Evolutionary conservation across 2,329 filamentous ascomycete species (phyloP), one percentile per base, ranked within the genome.

Genomic region (Cercospora berteroae): DNA sequence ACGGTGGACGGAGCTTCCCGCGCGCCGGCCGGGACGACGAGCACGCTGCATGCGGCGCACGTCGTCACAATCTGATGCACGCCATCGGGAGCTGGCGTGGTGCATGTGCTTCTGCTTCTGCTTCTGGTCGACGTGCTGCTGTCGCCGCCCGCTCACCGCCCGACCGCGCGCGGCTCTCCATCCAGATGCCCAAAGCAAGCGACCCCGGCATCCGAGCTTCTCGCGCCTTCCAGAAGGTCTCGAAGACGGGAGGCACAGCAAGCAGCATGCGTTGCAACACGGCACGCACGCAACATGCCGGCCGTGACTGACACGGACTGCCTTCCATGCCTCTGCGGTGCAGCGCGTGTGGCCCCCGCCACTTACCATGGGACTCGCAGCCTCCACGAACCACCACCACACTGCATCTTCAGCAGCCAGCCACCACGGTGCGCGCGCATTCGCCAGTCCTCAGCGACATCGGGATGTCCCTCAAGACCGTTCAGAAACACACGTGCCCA

Each of bases 221-320:
- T 48, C 18, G 42, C 42, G 42, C 42, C 42, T 48, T 66, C 71
- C 2, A 70, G 77, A 55, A 77, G 13, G 33, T 16, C 13, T 39
- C 33, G 33, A 39, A 13, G 33, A 39, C 33, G 33, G 33, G 7
- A 36, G 33, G 12, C 33, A 36, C 33, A 16, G 33, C 33, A 36
- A 36, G 33, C 33, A 36, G 33, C 33, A 16, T 36, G 33, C 33
- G 33, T 36, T 16, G 33, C 33, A 36, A 36, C 33, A 36, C 33
- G 33, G 33, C 33, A 36, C 13, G 33, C 33, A 36, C 33, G 33
- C 33, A 36, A 36, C 33, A 36, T 36, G 33, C 33, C 33, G 33
- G 33, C 4, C 33, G 33, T 36, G 12, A 36, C 33, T 36, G 33
- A 36, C 31, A 36, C 33, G 13, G 6, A 36, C 10, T 36, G 33